Conservation (phyloP, 2,329 filamentous ascomycete genomes). For the Colletotrichum agaves region DNA sequence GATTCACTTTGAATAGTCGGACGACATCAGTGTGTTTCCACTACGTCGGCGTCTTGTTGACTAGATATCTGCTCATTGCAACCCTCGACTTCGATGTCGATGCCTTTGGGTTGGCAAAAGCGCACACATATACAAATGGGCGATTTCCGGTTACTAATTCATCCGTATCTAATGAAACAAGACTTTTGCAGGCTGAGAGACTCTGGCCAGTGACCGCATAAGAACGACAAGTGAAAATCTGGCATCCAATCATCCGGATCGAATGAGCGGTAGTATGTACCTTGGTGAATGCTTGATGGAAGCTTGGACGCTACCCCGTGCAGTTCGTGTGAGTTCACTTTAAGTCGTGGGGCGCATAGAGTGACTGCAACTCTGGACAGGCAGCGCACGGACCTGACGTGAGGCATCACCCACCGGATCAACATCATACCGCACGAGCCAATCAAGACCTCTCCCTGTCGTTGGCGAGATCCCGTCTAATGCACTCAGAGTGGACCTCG, state of each 20-base stretch:
- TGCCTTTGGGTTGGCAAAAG: slow-evolving; percentile 23
- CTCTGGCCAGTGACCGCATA: too few relatives aligned
- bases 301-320: slow-evolving; percentile 13
- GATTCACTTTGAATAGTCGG: slow-evolving; percentile 41
- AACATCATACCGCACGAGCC: slow-evolving; percentile 29
- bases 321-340: background rate
- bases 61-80: slow-evolving; percentile 20
- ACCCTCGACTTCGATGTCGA: slow-evolving; percentile 7
- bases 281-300: background rate
- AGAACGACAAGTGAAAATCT: background rate
- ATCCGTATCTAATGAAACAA: background rate
- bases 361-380: slow-evolving; percentile 4
- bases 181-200: background rate
- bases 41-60: slow-evolving; percentile 21
- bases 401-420: slow-evolving; percentile 23
- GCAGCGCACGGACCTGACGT: slow-evolving; percentile 3
- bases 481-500: slow-evolving; percentile 30
- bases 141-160: background rate
- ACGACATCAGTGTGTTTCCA: slow-evolving; percentile 34
- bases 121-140: slow-evolving; percentile 34
- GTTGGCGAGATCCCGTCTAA: slow-evolving; percentile 18
- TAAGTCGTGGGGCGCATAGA: slow-evolving; percentile 10
- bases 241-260: background rate
- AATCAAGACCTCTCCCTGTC: slow-evolving; percentile 21
- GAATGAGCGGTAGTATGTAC: too few relatives aligned